A percentile compares a stretch with the other conserved stretches of the same genome.
phyloP scores from a whole-genome alignment of 2,329 filamentous ascomycete genomes.

The Alternaria longipes region DNA sequence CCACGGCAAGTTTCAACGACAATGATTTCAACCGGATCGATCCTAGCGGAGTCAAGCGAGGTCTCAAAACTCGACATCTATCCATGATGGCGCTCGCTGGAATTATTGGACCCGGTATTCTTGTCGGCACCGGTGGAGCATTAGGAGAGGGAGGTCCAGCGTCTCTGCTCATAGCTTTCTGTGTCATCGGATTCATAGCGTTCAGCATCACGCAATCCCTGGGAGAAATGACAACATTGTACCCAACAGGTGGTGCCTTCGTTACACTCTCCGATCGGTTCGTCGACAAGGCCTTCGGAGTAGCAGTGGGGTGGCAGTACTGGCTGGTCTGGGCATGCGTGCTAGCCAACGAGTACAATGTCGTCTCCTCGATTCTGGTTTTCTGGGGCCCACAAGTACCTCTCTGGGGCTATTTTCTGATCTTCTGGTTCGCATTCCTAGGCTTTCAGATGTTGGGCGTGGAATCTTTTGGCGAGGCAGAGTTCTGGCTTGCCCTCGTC shows the following conservation, averaged over 20 bases:
- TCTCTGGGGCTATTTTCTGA: constrained; percentile 54
- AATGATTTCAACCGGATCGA: constrained; percentile 56
- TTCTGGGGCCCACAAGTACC: constrained; percentile 68
- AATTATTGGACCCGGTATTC: constrained; percentile 73
- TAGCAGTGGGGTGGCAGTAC: constrained; percentile 47
- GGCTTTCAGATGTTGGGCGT: constrained; percentile 54
- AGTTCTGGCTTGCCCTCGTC: constrained; percentile 55
- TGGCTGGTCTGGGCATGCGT: constrained; percentile 70
- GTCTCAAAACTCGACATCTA: constrained; percentile 73
- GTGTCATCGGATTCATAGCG: constrained; percentile 75
- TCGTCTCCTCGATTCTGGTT: constrained; percentile 70
- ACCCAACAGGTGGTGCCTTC: constrained; percentile 75
- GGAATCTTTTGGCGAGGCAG: constrained; percentile 54
- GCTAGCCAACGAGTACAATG: constrained; percentile 76
- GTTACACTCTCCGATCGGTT: constrained; percentile 75
- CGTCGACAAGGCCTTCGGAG: constrained; percentile 35
- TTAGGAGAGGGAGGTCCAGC: constrained; percentile 75
- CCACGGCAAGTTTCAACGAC: constrained; percentile 32
- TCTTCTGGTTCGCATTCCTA: constrained; percentile 53
- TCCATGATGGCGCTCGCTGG: constrained; percentile 64
- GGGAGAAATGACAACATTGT: constrained; percentile 77
- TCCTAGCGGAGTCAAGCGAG: constrained; percentile 72
- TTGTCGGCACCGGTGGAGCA: constrained; percentile 76
- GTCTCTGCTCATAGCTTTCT: constrained; percentile 77
- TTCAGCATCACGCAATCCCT: constrained; percentile 75